Base-by-base conservation (phyloP, 352 stramenopile species). In the Globisporangium yorkense region DNA sequence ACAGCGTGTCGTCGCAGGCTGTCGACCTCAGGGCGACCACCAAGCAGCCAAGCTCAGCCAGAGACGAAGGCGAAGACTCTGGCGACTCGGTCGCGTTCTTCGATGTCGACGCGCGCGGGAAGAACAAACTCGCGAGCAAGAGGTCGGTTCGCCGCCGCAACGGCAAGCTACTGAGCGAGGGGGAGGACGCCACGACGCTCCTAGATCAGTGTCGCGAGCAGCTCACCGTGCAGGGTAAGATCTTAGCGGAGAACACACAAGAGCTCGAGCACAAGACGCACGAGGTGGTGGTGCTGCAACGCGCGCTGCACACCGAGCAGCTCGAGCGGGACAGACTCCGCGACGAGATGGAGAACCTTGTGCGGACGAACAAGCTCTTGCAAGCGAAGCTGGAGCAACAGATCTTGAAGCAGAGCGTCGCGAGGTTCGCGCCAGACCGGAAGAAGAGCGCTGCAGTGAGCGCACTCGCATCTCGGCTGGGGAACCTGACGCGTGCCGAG, bases 301-400 rank as follows among this genome's bases (percentile, higher is more conserved):
- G 66, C 6, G 63, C 67, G 45, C 61, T 90, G 3, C 43, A 60
- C 3, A 51, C 56, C 20, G 73, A 80, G 4, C 47, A 62, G 33
- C 43, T 41, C 3, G 74, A 82, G 31, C 71, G 68, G 35, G 57
- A 64, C 5, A 59, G 59, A 15, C 55, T 88, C 5, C 66, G 63
- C 27, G 67, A 72, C 31, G 65, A 69, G 0, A 54, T 87, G 4
- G 80, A 88, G 59, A 83, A 68, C 24, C 68, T 88, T 20, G 63
- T 71, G 13, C 59, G 77, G 9, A 87, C 76, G 3, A 88, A 90
- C 62, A 84, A 80, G 40, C 58, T 86, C 16, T 54, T 90, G 31
- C 81, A 80, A 48, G 54, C 59, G 1, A 85, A 80, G 46, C 59
- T 90, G 6, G 75, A 88, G 61, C 70, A 88, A 41, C 80, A 87